A percentile compares a stretch with the other conserved stretches of the same genome.
Evolutionary conservation across 2,329 filamentous ascomycete species (phyloP).

Genomic region (Penicillium hesseltinei): DNA sequence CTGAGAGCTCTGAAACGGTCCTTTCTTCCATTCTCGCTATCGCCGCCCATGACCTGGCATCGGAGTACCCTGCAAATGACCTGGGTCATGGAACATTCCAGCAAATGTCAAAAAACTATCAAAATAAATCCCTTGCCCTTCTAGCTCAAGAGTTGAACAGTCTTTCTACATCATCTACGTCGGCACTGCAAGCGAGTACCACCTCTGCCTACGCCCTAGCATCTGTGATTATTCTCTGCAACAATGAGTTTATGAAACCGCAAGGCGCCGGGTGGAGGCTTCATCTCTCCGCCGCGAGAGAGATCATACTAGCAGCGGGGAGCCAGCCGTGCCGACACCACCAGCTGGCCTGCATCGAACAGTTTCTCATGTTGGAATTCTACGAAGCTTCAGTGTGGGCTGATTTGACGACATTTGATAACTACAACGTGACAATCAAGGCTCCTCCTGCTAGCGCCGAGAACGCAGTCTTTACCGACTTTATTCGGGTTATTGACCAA

Average conservation of each 20-base stretch:
- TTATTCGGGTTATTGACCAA: slow-evolving; percentile 20
- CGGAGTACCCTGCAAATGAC: slow-evolving; percentile 4
- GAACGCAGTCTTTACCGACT: slow-evolving; percentile 19
- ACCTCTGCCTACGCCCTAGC: slow-evolving; percentile 13
- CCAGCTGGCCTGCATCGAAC: slow-evolving; percentile 11
- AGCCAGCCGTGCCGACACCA: background rate
- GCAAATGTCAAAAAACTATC: slow-evolving; percentile 7
- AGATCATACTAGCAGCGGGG: slow-evolving; percentile 14
- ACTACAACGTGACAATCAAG: slow-evolving; percentile 9
- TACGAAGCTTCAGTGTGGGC: slow-evolving; percentile 19
- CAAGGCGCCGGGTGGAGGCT: slow-evolving; percentile 18
- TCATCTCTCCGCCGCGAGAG: slow-evolving; percentile 21
- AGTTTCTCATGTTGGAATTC: slow-evolving; percentile 22
- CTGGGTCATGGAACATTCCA: slow-evolving; percentile 3
- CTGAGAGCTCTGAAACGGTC: slow-evolving; percentile 17
- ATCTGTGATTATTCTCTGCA: slow-evolving; percentile 22
- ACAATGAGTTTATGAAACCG: slow-evolving; percentile 22
- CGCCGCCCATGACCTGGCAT: slow-evolving; percentile 19
- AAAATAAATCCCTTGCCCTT: slow-evolving; percentile 5
- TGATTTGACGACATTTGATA: slow-evolving; percentile 18
- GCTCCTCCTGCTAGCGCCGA: slow-evolving; percentile 9
- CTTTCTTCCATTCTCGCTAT: slow-evolving; percentile 22
- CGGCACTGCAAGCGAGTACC: background rate
- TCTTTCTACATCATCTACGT: background rate
- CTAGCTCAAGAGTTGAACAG: slow-evolving; percentile 4